A percentile compares a stretch with the other conserved stretches of the same genome.
phyloP scores from a whole-genome alignment of 202 grass and related monocot genomes.

The Cymbopogon flexuosus region DNA sequence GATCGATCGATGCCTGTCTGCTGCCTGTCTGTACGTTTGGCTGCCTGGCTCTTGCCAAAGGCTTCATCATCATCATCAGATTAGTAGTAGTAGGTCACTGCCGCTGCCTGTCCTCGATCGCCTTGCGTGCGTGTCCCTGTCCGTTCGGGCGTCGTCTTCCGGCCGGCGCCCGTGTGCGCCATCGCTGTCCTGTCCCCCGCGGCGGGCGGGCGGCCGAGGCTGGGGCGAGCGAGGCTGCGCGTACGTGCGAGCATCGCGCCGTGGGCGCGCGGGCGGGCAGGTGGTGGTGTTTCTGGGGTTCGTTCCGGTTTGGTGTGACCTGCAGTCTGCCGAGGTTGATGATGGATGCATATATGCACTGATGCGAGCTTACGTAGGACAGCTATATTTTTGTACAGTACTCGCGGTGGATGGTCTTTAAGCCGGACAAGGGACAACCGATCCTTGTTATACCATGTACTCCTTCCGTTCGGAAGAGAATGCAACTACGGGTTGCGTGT shows the following conservation, averaged over 20 bases:
- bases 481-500: too few relatives aligned
- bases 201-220: background rate
- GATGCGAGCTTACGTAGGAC: background rate
- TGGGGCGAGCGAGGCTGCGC: background rate
- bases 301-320: too few relatives aligned
- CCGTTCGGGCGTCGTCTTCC: background rate
- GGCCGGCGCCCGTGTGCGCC: conserved; percentile 9
- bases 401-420: background rate
- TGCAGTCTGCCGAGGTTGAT: too few relatives aligned
- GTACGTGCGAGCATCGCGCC: background rate
- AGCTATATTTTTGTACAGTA: background rate
- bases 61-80: background rate
- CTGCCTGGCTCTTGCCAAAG: background rate
- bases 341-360: too few relatives aligned
- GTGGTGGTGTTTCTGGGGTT: background rate
- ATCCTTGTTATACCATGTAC: background rate
- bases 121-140: background rate
- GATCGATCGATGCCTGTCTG: background rate
- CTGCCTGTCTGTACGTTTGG: background rate
- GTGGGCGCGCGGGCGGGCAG: background rate
- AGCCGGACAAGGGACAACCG: background rate
- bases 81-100: background rate
- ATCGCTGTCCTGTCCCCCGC: conserved; percentile 13
- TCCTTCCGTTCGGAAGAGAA: too few relatives aligned
- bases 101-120: background rate